Conservation (phyloP, 345 rosid species). For the Ceriops tagal region DNA sequence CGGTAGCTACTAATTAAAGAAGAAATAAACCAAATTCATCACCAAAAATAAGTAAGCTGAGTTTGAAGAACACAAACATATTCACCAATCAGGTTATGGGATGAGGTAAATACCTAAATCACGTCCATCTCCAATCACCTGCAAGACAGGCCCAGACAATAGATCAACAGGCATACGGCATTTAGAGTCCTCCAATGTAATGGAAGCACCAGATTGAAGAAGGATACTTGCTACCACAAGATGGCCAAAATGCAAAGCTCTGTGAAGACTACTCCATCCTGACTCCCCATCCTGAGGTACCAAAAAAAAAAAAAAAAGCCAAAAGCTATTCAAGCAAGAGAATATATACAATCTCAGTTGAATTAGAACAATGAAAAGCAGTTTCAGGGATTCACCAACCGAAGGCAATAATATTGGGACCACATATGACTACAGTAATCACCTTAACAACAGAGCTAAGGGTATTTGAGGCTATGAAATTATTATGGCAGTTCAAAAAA, state of each 20-base stretch:
- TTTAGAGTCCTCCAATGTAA: slow-evolving; percentile 66
- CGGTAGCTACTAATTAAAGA: slow-evolving; percentile 59
- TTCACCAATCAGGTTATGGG: slow-evolving; percentile 13
- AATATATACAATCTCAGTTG: background rate
- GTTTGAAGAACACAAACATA: slow-evolving; percentile 13
- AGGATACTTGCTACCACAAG: slow-evolving; percentile 90
- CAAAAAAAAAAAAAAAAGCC: slow-evolving; percentile 15
- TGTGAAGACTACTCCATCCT: slow-evolving; percentile 96
- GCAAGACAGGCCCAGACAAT: slow-evolving; percentile 86
- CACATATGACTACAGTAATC: too few species aligned
- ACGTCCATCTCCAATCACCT: slow-evolving; percentile 46
- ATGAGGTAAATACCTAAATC: slow-evolving; percentile 49
- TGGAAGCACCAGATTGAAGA: slow-evolving; percentile 73
- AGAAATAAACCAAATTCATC: slow-evolving; percentile 13
- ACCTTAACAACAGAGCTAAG: too few species aligned
- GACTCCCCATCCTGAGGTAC: slow-evolving; percentile 87
- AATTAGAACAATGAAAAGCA: too few species aligned
- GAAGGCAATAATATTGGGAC: too few species aligned
- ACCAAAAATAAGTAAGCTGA: slow-evolving; percentile 7
- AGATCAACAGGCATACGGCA: slow-evolving; percentile 74
- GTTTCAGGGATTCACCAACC: too few species aligned
- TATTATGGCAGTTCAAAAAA: too few species aligned
- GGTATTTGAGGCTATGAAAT: too few species aligned
- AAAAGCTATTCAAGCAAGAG: slow-evolving; percentile 7
- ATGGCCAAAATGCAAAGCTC: slow-evolving; percentile 98